Percentiles rank a stretch among this genome's conserved stretches.
These are phyloP conservation scores for Sparassis latifolia DNA, from an alignment of 1,284 basidiomycete species.

Conservation along the genomic window DNA sequence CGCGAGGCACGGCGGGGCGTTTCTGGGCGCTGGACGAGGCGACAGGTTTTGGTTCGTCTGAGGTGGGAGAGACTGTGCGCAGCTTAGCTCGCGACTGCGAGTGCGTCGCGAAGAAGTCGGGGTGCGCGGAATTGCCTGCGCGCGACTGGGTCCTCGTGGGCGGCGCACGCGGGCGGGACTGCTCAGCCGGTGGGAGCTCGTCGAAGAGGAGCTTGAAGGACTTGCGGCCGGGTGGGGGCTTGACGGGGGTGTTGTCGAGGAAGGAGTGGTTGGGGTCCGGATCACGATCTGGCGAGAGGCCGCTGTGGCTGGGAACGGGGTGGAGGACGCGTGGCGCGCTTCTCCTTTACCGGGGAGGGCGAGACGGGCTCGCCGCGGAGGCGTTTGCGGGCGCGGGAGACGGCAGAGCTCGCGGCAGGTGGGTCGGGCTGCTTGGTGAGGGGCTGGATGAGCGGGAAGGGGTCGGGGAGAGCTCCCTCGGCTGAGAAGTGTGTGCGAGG, in stretches of 20 bases:
- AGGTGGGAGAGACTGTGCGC: slow-evolving; percentile 23
- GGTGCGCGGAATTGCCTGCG: slow-evolving; percentile 12
- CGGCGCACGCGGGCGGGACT: slow-evolving; percentile 6
- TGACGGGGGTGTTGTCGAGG: slow-evolving; percentile 65
- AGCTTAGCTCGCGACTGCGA: slow-evolving; percentile 15
- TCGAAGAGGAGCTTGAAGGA: slow-evolving; percentile 65
- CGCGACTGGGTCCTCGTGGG: background rate
- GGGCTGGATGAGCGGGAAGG: slow-evolving; percentile 29
- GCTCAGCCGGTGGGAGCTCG: slow-evolving; percentile 28
- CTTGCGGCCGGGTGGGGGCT: slow-evolving; percentile 45
- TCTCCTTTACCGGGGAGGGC: slow-evolving; percentile 71
- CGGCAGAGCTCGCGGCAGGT: slow-evolving; percentile 26
- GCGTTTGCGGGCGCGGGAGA: slow-evolving; percentile 69
- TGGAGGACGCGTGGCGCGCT: slow-evolving; percentile 36
- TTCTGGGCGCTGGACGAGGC: background rate
- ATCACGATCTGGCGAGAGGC: slow-evolving; percentile 24
- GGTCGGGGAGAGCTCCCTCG: slow-evolving; percentile 28
- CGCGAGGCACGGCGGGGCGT: slow-evolving; percentile 18
- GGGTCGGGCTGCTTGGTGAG: background rate
- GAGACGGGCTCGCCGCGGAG: slow-evolving; percentile 75
- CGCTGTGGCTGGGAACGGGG: slow-evolving; percentile 4
- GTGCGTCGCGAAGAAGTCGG: background rate
- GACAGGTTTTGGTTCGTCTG: slow-evolving; percentile 16
- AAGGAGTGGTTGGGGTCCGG: slow-evolving; percentile 38
- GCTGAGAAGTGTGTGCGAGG: slow-evolving; percentile 12